Evolutionary conservation across 2,329 filamentous ascomycete species (phyloP).

Genomic region (Drechslerella stenobrocha): DNA sequence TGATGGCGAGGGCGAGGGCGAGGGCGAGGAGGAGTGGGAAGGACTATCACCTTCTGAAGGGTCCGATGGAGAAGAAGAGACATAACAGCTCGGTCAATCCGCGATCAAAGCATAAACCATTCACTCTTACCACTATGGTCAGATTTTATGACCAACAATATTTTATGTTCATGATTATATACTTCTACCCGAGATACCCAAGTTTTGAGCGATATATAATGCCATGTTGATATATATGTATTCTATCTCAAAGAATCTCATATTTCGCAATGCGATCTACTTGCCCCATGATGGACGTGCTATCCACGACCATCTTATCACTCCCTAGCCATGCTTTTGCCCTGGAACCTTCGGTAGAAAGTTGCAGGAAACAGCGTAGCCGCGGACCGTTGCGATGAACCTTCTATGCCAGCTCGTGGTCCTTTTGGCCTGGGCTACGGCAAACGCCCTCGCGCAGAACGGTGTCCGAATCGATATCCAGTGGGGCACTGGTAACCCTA

Average conservation of each 20-base stretch:
- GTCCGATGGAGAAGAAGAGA: constrained; percentile 52
- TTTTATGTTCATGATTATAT: constrained; percentile 19
- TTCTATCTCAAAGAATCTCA: constrained; percentile 39
- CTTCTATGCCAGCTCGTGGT: neutral
- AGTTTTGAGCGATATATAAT: constrained; percentile 41
- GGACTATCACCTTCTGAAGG: constrained; percentile 34
- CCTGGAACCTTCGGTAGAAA: constrained; percentile 3
- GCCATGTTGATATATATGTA: constrained; percentile 10
- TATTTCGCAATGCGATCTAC: constrained; percentile 12
- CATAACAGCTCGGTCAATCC: neutral
- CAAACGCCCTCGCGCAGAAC: constrained; percentile 3
- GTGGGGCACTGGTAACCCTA: constrained; percentile 38
- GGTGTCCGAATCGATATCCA: constrained; percentile 33
- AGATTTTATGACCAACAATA: neutral
- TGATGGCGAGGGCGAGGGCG: constrained; percentile 56
- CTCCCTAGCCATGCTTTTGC: neutral
- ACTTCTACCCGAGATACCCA: constrained; percentile 37
- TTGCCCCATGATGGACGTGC: neutral
- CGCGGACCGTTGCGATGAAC: constrained; percentile 18
- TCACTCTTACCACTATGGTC: constrained; percentile 3
- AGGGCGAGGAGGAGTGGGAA: constrained; percentile 49
- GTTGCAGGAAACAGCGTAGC: neutral
- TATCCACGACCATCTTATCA: constrained; percentile 6
- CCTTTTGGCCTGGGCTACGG: neutral
- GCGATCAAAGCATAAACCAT: neutral